Percentiles rank a stretch among this genome's conserved stretches.
Conservation (phyloP, 768 basidiomycete genomes). For the Boletus subparvulus region DNA sequence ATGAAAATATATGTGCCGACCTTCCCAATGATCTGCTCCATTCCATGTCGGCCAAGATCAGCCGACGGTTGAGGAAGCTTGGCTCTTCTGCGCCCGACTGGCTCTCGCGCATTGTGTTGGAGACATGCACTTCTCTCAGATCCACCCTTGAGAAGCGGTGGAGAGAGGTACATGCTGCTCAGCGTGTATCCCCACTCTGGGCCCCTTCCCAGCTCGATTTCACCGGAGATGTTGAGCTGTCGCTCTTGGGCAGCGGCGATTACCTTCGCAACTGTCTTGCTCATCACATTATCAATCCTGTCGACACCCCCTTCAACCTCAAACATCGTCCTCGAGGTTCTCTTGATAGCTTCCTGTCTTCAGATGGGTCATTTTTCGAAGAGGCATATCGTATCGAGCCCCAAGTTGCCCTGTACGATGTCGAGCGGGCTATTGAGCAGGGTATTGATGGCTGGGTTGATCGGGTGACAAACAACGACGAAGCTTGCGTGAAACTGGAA, state of each 20-base stretch:
- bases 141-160: slow-evolving; percentile 34
- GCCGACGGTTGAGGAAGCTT: slow-evolving; percentile 35
- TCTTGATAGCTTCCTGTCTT: neutral
- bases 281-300: neutral
- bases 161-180: slow-evolving; percentile 29
- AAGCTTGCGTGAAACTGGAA: slow-evolving; percentile 7
- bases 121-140: slow-evolving; percentile 14
- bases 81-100: slow-evolving; percentile 2
- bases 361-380: slow-evolving; percentile 2
- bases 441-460: slow-evolving; percentile 36
- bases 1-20: neutral
- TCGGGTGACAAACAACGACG: neutral
- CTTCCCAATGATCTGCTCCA: slow-evolving; percentile 36
- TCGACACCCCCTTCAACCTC: neutral
- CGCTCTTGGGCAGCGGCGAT: slow-evolving; percentile 28
- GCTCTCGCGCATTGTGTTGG: slow-evolving; percentile 5
- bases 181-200: slow-evolving; percentile 33
- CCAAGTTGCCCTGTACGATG: slow-evolving; percentile 31
- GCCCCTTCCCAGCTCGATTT: slow-evolving; percentile 27
- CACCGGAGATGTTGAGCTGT: slow-evolving; percentile 32
- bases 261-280: slow-evolving; percentile 28
- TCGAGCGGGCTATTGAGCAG: slow-evolving; percentile 34
- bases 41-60: slow-evolving; percentile 38
- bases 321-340: slow-evolving; percentile 5
- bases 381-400: slow-evolving; percentile 10